A percentile compares a stretch with the other conserved stretches of the same genome.
These are phyloP conservation scores for Saussurea involucrata DNA, from an alignment of 129 eudicot species.

Conservation along the genomic window DNA sequence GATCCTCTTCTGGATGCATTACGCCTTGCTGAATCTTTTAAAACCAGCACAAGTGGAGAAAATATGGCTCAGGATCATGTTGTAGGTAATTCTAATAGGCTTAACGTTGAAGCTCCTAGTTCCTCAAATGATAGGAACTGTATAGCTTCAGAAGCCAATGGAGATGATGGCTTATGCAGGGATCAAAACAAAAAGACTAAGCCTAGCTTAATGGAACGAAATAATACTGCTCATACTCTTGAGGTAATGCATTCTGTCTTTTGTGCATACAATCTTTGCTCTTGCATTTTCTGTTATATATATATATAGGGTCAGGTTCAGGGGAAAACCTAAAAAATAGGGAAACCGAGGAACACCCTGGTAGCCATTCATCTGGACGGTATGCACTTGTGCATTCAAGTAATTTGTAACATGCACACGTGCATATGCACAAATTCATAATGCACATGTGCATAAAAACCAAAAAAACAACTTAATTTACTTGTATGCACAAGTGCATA, in stretches of 20 bases:
- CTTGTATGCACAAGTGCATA: no score
- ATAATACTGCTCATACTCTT: constrained; percentile 48
- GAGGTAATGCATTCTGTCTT: constrained; percentile 38
- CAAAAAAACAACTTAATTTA: no score
- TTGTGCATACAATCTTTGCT: neutral
- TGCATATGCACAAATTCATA: no score
- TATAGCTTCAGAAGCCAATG: constrained; percentile 37
- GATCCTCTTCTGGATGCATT: constrained; percentile 84
- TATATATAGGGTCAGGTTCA: no score
- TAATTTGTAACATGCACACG: no score
- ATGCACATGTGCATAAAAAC: no score
- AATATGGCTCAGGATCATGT: constrained; percentile 22
- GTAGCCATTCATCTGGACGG: no score
- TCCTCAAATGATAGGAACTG: constrained; percentile 27
- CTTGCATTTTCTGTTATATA: neutral
- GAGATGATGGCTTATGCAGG: constrained; percentile 6
- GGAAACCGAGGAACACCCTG: no score
- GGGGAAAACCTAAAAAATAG: no score
- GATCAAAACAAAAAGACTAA: constrained; percentile 22
- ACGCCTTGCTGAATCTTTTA: constrained; percentile 43
- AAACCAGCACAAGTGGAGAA: constrained; percentile 13
- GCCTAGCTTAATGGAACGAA: constrained; percentile 59
- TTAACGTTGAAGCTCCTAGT: constrained; percentile 29
- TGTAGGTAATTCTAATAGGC: constrained; percentile 22
- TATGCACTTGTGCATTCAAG: no score